Evolutionary conservation across 2,329 filamentous ascomycete species (phyloP).

Genomic region (Achaetomium macrosporum): DNA sequence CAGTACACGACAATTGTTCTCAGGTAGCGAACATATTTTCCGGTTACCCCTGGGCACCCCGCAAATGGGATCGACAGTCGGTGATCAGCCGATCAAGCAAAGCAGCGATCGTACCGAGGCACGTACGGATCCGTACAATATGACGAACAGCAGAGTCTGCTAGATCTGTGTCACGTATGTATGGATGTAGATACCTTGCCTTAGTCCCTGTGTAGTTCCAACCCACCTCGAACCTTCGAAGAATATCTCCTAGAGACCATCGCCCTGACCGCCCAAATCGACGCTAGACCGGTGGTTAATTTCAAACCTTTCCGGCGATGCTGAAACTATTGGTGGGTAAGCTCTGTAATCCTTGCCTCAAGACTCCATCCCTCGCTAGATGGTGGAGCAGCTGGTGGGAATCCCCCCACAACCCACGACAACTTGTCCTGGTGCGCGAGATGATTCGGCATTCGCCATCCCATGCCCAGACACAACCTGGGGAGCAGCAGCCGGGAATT

Average conservation of each 20-base stretch:
- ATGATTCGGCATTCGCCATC: too few relatives aligned
- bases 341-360: neutral
- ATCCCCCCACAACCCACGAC: too few relatives aligned
- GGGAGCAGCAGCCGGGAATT: too few relatives aligned
- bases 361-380: neutral
- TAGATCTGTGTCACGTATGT: neutral
- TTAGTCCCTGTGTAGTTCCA: too few relatives aligned
- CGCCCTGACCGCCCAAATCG: neutral
- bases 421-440: too few relatives aligned
- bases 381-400: too few relatives aligned
- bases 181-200: too few relatives aligned
- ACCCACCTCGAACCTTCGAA: neutral
- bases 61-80: slow-evolving; percentile 17
- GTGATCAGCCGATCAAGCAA: slow-evolving; percentile 11
- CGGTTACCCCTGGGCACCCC: slow-evolving; percentile 10
- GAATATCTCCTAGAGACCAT: neutral
- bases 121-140: neutral
- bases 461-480: too few relatives aligned
- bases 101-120: slow-evolving; percentile 4
- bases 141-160: neutral
- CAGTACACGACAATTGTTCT: neutral
- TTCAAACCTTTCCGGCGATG: neutral
- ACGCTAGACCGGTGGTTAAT: neutral
- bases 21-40: slow-evolving; percentile 3
- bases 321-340: slow-evolving; percentile 4